Evolutionary conservation across 331 rosid species (phyloP), one percentile per base, ranked within the genome.

Genomic region (Cucumis variabilis): DNA sequence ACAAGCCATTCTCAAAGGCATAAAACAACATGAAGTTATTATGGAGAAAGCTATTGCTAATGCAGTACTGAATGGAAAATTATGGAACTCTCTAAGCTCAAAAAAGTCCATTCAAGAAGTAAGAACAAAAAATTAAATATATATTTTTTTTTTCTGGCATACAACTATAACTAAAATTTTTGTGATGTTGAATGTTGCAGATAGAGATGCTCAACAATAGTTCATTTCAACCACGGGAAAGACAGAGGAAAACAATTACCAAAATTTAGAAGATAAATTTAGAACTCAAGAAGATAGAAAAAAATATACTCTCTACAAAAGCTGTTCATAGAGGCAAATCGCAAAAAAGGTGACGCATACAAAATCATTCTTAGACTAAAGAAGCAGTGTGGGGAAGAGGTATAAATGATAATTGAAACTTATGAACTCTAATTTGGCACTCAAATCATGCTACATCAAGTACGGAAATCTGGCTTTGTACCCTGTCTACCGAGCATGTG

Each of bases 321-420:
- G 74, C 69, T 88, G 24, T 41, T 90, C 50, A 4, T 5, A 81
- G 73, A 75, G 17, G 30, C 41, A 9, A 9, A 12, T 21, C 44
- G 70, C 46, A 88, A 66, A 85, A 91, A 85, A 88, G 51, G 17
- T 48, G 89, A 85, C 75, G 91, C 91, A 17, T 70, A 65, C 86
- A 7, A 82, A 37, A 84, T 78, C 51, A n/a, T 89, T 84, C 87
- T 88, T 37, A 23, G 65, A 50, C 83, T 89, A 71, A 88, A 50
- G 33, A 85, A 74, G n/a, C 65, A 88, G 71, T 33, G 73, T 73
- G 88, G 48, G 55, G 83, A 73, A 25, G 70, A 70, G 87, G 87
- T 85, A 85, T 30, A 11, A 30, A 41, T 60, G 11, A 62, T 62
- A 58, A 74, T n/a, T 81, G 78, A 30, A 50, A 28, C 50, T 30